Percentiles rank a stretch among this genome's conserved stretches.
These are phyloP conservation scores for Yarrowia phangngaensis DNA, from an alignment of 805 yeast species.

Conservation along the genomic window DNA sequence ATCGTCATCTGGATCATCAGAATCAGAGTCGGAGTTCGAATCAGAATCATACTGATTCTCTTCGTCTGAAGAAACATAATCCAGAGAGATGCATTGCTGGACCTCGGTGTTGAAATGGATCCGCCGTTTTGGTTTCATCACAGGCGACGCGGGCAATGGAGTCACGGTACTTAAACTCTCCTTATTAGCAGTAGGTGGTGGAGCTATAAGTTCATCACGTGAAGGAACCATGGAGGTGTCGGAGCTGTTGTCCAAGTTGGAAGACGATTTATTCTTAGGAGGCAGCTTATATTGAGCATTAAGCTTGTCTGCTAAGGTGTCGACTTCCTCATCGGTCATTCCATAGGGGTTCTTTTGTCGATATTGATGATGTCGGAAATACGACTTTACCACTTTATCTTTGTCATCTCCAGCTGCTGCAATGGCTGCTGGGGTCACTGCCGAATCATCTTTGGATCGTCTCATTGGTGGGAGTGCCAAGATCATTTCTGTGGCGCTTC, in stretches of 20 bases:
- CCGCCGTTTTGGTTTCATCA: conserved; percentile 50
- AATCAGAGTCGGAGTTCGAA: conserved; percentile 35
- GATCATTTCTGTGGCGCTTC: conserved; percentile 79
- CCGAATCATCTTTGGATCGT: conserved; percentile 15
- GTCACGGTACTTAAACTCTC: neutral
- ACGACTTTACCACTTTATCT: conserved; percentile 30
- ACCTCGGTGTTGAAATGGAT: conserved; percentile 94
- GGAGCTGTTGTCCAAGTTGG: conserved; percentile 3
- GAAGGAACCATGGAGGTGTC: conserved; percentile 16
- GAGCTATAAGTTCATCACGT: neutral
- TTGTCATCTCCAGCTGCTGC: conserved; percentile 28
- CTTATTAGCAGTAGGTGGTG: conserved; percentile 20
- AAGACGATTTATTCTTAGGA: conserved; percentile 8
- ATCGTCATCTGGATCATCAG: conserved; percentile 48
- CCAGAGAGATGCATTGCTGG: conserved; percentile 85
- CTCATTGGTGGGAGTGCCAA: conserved; percentile 39
- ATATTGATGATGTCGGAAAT: conserved; percentile 43
- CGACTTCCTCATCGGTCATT: conserved; percentile 33
- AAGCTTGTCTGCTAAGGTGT: conserved; percentile 22
- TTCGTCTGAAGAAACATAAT: conserved; percentile 36
- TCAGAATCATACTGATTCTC: conserved; percentile 28
- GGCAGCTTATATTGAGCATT: conserved; percentile 23
- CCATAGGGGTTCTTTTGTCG: conserved; percentile 38
- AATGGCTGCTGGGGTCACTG: conserved; percentile 21
- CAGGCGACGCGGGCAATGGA: neutral